A percentile compares a stretch with the other conserved stretches of the same genome.
Evolutionary conservation across 345 rosid genomes (phyloP).

Genomic region (Capsella bursapastoris): DNA sequence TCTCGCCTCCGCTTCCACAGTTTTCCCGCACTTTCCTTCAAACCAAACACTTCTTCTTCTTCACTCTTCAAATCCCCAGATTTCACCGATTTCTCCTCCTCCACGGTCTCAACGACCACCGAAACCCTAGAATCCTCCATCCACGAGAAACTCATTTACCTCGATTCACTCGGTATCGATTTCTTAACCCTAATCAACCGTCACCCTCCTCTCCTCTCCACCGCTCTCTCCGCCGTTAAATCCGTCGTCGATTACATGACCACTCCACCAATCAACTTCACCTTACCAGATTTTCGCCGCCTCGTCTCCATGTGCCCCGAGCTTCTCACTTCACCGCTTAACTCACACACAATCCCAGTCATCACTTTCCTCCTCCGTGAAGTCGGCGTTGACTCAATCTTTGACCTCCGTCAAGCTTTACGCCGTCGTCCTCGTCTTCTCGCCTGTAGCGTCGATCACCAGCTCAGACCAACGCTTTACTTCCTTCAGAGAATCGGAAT

Average conservation of each 20-base stretch:
- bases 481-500: conserved; percentile 86
- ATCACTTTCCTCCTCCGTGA: conserved; percentile 95
- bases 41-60: conserved; percentile 47
- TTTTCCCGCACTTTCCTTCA: conserved; percentile 54
- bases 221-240: conserved; percentile 57
- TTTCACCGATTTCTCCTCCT: conserved; percentile 34
- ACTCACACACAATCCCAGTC: conserved; percentile 56
- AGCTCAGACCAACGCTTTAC: conserved; percentile 74
- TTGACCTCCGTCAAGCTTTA: conserved; percentile 58
- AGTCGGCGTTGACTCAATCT: conserved; percentile 55
- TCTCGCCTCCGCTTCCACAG: conserved; percentile 54
- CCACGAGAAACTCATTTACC: conserved; percentile 73
- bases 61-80: conserved; percentile 49
- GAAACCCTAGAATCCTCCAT: conserved; percentile 49
- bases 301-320: conserved; percentile 80
- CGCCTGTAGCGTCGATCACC: conserved; percentile 61
- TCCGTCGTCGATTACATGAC: conserved; percentile 67
- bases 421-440: conserved; percentile 86
- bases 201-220: conserved; percentile 63
- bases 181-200: conserved; percentile 55
- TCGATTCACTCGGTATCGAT: conserved; percentile 84
- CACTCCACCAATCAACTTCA: conserved; percentile 55
- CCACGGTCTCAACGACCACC: conserved; percentile 17
- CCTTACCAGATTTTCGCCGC: conserved; percentile 63
- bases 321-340: conserved; percentile 52